phyloP scores from a whole-genome alignment of 352 stramenopile species.

The Pythium biforme region DNA sequence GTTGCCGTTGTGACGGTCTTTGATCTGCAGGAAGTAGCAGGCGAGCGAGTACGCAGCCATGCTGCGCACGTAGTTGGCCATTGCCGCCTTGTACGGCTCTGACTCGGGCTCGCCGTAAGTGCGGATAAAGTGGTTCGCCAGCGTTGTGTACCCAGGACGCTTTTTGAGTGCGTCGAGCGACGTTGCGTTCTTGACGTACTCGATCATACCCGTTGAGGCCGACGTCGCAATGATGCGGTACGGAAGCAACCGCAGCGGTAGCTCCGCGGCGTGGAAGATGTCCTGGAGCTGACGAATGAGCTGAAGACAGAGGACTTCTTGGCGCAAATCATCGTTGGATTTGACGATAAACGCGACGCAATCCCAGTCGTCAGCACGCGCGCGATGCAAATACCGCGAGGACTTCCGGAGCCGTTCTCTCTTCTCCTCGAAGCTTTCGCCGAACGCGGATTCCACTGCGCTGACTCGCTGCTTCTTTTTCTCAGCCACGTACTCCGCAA shows the following conservation, averaged over 20 bases:
- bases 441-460: conserved; percentile 76
- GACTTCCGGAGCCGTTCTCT: conserved; percentile 56
- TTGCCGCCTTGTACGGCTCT: conserved; percentile 90
- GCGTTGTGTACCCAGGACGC: conserved; percentile 69
- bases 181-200: conserved; percentile 96
- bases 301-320: conserved; percentile 97
- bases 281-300: conserved; percentile 95
- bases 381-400: conserved; percentile 38
- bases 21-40: conserved; percentile 97
- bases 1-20: conserved; percentile 99
- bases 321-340: conserved; percentile 96
- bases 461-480: conserved; percentile 62
- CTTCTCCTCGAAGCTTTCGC: conserved; percentile 84
- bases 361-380: conserved; percentile 46
- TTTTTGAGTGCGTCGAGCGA: conserved; percentile 97
- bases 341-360: conserved; percentile 96
- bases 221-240: conserved; percentile 97
- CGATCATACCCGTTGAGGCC: conserved; percentile 94
- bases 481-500: conserved; percentile 66
- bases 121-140: conserved; percentile 91
- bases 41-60: conserved; percentile 98
- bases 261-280: conserved; percentile 92
- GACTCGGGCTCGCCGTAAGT: conserved; percentile 90
- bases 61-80: conserved; percentile 96
- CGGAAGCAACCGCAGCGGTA: conserved; percentile 94